phyloP scores from a whole-genome alignment of 2,329 filamentous ascomycete species.

The Cercospora sp. region DNA sequence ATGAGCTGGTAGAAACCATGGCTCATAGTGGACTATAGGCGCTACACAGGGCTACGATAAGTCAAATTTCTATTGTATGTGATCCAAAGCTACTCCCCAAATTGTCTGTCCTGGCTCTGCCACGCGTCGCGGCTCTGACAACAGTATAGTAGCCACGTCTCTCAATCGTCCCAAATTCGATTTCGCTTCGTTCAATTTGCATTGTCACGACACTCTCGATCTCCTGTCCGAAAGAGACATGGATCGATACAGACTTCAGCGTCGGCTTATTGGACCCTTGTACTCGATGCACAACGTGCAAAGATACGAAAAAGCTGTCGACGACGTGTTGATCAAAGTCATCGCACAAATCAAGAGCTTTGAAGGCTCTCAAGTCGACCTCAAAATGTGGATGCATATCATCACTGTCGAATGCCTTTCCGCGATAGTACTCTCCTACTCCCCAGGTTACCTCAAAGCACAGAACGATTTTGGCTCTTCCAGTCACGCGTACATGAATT shows the following conservation, averaged over 20 bases:
- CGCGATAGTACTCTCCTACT: conserved; percentile 22
- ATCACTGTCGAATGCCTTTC: conserved; percentile 24
- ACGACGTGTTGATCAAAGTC: conserved; percentile 20
- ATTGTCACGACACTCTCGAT: conserved; percentile 22
- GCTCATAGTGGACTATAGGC: not conserved
- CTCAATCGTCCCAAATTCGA: conserved; percentile 22
- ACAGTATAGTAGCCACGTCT: conserved; percentile 14
- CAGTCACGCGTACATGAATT: conserved; percentile 22
- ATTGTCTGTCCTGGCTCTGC: not conserved
- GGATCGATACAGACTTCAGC: conserved; percentile 22
- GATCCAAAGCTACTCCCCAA: not conserved
- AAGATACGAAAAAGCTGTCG: conserved; percentile 19
- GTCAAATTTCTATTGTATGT: conserved; percentile 22
- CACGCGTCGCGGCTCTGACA: not conserved
- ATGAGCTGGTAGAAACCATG: not conserved
- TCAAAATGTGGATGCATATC: conserved; percentile 28
- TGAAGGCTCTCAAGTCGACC: conserved; percentile 16
- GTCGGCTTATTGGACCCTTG: conserved; percentile 22
- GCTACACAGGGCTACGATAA: conserved; percentile 21
- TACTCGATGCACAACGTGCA: conserved; percentile 21
- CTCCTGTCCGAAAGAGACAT: conserved; percentile 24
- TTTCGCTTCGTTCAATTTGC: not conserved
- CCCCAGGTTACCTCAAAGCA: conserved; percentile 21
- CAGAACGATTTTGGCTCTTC: conserved; percentile 21
- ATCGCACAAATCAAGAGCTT: conserved; percentile 12